These are phyloP conservation scores for Zoysia matrella DNA, from an alignment of 202 grass and related monocot genomes.

Conservation along the genomic window DNA sequence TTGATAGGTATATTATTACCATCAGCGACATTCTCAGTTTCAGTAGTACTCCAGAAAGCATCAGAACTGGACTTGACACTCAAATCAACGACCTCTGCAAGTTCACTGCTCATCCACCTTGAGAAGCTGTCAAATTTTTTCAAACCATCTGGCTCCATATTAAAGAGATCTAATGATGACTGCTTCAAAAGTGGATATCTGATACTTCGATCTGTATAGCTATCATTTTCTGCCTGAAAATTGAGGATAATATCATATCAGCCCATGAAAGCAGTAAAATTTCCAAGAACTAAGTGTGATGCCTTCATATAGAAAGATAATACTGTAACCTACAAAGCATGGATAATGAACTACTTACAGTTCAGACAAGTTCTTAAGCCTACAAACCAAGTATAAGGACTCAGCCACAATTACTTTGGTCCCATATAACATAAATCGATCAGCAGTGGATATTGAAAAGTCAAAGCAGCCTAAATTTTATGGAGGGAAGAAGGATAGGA, in stretches of 20 bases:
- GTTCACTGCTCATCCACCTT: constrained; percentile 94
- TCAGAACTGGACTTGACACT: constrained; percentile 79
- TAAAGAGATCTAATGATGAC: constrained; percentile 72
- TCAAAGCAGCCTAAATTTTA: neutral
- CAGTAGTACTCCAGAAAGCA: constrained; percentile 71
- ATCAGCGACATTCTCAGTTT: constrained; percentile 71
- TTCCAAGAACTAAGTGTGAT: neutral
- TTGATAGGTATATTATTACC: constrained; percentile 66
- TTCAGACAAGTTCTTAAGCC: constrained; percentile 17
- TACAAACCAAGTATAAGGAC: neutral
- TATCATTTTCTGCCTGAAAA: constrained; percentile 53
- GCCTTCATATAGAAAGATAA: neutral
- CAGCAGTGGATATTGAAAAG: neutral
- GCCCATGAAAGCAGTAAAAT: constrained; percentile 35
- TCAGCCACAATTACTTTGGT: constrained; percentile 30
- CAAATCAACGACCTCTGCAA: constrained; percentile 79
- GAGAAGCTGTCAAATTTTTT: constrained; percentile 99
- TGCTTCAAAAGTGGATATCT: constrained; percentile 71
- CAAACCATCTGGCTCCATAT: constrained; percentile 72
- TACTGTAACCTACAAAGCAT: constrained; percentile 1
- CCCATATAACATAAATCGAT: neutral
- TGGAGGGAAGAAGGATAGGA: neutral
- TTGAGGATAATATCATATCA: constrained; percentile 43
- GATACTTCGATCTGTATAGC: constrained; percentile 45
- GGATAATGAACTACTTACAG: neutral